Evolutionary conservation across 441 rosid genomes (phyloP), one percentile per base, ranked within the genome.

Genomic region (Euphorbia corollata): DNA sequence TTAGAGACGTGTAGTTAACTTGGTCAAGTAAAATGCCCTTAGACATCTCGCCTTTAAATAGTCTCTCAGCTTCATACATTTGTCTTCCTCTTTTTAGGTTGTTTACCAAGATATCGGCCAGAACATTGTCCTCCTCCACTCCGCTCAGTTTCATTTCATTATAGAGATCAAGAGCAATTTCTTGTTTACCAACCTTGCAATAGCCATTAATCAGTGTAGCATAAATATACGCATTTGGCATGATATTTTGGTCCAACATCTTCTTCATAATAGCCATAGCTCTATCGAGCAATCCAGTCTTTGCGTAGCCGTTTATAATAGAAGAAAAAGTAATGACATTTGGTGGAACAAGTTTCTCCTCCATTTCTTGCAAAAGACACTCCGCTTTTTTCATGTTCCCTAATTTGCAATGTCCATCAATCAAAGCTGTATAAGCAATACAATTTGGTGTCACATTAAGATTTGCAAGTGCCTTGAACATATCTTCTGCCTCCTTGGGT

Each of bases 1-100:
- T 91, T 47, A 88, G 71, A 76, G 98, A 89, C n/a, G 98, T 94
- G 83, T 89, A 94, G 79, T 87, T 94, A 68, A 91, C 84, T 58
- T 27, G 83, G 74, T 91, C 98, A 75, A 83, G 85, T 36, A 65
- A 73, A 78, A 89, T 57, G 58, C 94, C 96, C 62, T 65, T 79
- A 36, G 90, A 81, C 67, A 69, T 78, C 79, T 79, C 79, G 71
- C 80, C 83, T 76, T 75, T 64, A 66, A 79, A 74, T 61, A 91
- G 75, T 68, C 64, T 82, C 61, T 77, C 78, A 27, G 84, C 83
- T 79, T 88, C 88, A 68, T 86, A 78, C 78, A 79, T 79, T 70
- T 77, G 84, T 68, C 85, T 69, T 67, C 47, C 70, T 81, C 96
- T 83, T 83, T 88, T 91, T 63, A 86, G 81, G 69, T 83, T 79